Evolutionary conservation across 2,329 filamentous ascomycete species (phyloP).

Genomic region (Penicillium occitanis): DNA sequence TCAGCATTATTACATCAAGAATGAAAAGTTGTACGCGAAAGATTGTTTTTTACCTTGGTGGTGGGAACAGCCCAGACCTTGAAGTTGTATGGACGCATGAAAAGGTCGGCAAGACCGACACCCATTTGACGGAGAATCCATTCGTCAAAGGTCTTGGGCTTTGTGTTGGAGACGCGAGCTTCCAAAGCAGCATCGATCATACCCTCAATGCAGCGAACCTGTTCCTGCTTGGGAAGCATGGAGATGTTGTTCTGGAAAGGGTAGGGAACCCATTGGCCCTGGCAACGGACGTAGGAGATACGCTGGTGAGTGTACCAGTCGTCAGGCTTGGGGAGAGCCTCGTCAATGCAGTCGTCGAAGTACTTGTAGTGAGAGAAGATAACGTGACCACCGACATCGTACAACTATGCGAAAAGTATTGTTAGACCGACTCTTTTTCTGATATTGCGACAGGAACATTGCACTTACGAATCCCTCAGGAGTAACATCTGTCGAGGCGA

Average conservation of each 20-base stretch:
- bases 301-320: constrained; percentile 99
- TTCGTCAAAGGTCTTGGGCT: constrained; percentile 96
- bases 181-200: constrained; percentile 93
- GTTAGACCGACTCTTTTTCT: not conserved
- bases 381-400: constrained; percentile 97
- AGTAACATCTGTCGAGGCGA: constrained; percentile 92
- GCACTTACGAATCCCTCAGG: constrained; percentile 92
- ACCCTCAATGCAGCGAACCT: constrained; percentile 90
- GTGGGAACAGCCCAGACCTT: constrained; percentile 99
- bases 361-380: constrained; percentile 99
- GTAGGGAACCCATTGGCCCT: constrained; percentile 94
- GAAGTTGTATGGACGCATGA: constrained; percentile 99
- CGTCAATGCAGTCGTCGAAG: constrained; percentile 98
- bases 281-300: constrained; percentile 98
- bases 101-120: constrained; percentile 83
- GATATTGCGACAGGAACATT: not conserved
- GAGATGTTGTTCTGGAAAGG: constrained; percentile 99
- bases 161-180: constrained; percentile 79
- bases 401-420: constrained; percentile 62
- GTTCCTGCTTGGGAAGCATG: constrained; percentile 94
- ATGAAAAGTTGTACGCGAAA: too few species aligned
- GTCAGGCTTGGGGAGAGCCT: constrained; percentile 87
- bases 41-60: constrained; percentile 68
- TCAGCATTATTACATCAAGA: not conserved
- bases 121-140: constrained; percentile 96